Conservation (phyloP, 805 yeast genomes). For the Wickerhamiella spandovensis region DNA sequence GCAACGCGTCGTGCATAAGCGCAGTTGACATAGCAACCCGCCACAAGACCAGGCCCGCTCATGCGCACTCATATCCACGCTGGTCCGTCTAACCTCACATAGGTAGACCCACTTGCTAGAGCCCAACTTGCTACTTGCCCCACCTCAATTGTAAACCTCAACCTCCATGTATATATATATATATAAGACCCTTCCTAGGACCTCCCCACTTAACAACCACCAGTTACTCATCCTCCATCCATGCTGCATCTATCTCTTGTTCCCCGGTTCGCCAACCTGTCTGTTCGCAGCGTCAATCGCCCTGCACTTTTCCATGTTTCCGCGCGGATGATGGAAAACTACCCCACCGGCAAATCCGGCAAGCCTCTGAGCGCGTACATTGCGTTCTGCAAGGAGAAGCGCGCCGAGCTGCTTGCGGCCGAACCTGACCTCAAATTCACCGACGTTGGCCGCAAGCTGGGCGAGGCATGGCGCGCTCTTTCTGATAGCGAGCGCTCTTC, state of each 20-base stretch:
- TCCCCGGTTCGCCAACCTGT: background rate
- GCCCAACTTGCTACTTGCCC: too few relatives aligned
- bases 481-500: constrained; percentile 41
- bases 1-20: too few relatives aligned
- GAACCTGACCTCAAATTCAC: constrained; percentile 87
- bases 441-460: constrained; percentile 82
- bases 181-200: too few relatives aligned
- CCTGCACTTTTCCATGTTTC: constrained; percentile 4
- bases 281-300: background rate
- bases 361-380: constrained; percentile 83
- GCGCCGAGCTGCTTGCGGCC: constrained; percentile 84
- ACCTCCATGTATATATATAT: too few relatives aligned
- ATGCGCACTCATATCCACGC: too few relatives aligned
- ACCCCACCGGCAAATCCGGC: constrained; percentile 16
- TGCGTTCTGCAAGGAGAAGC: constrained; percentile 93
- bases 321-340: constrained; percentile 7
- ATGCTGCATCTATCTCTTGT: background rate
- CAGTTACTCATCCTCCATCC: background rate
- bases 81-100: too few relatives aligned
- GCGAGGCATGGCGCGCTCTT: constrained; percentile 91
- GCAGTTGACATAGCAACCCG: too few relatives aligned
- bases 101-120: too few relatives aligned
- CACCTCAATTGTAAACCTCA: too few relatives aligned
- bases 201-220: too few relatives aligned
- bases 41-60: too few relatives aligned